These are phyloP conservation scores for Didymella glomerata DNA, from an alignment of 2,329 filamentous ascomycete species.

Conservation along the genomic window DNA sequence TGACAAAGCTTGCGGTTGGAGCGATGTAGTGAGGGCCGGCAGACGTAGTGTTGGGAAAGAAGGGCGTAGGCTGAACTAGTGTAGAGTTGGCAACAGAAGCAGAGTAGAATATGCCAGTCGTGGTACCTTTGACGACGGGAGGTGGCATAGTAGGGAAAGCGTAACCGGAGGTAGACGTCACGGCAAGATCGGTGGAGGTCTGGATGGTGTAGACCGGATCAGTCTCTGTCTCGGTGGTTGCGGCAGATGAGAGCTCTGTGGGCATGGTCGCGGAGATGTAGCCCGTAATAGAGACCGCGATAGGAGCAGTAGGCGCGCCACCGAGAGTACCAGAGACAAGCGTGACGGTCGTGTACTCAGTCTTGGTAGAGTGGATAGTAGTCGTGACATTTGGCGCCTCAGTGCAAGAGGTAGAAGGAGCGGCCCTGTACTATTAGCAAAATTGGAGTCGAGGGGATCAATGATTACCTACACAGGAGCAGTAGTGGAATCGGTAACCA, in stretches of 20 bases:
- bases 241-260: constrained; percentile 3
- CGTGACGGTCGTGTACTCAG: constrained; percentile 23
- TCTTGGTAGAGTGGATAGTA: constrained; percentile 28
- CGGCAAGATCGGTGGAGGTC: constrained; percentile 6
- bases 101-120: constrained; percentile 17
- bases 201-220: constrained; percentile 14
- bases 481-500: not conserved
- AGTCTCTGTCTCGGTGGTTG: not conserved
- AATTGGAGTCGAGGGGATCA: not conserved
- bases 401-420: constrained; percentile 1
- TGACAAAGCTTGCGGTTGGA: constrained; percentile 23
- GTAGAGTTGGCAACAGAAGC: constrained; percentile 13
- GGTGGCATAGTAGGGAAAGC: constrained; percentile 13
- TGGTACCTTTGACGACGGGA: constrained; percentile 16
- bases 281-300: constrained; percentile 6
- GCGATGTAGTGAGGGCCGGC: constrained; percentile 9
- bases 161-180: constrained; percentile 6
- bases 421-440: constrained; percentile 1
- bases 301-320: not conserved
- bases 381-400: constrained; percentile 23
- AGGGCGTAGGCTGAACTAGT: constrained; percentile 10
- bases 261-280: constrained; percentile 11
- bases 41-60: constrained; percentile 22
- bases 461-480: constrained; percentile 1
- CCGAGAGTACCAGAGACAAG: constrained; percentile 1